These are phyloP conservation scores for Kluyveromyces starmeri DNA, from an alignment of 805 yeast genomes.

Conservation along the genomic window DNA sequence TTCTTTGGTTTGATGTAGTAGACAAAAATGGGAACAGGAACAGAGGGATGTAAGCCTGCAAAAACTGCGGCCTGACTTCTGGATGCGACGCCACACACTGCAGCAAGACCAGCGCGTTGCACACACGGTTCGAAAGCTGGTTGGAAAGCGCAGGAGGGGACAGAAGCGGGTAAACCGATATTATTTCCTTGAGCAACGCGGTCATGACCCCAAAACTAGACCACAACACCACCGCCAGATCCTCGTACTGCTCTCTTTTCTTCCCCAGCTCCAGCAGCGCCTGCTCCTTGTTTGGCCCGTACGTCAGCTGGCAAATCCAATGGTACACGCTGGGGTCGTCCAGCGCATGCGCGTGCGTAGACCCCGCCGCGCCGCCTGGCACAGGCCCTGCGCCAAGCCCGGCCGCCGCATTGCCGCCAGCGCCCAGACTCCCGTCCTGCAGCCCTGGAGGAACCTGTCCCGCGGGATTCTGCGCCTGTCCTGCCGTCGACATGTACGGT, in stretches of 20 bases:
- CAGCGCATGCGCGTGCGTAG: constrained; percentile 33
- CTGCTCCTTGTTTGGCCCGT: constrained; percentile 87
- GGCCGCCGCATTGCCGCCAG: not conserved
- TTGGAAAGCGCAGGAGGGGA: constrained; percentile 82
- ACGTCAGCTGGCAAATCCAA: constrained; percentile 84
- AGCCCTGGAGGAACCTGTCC: constrained; percentile 3
- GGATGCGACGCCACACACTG: constrained; percentile 96
- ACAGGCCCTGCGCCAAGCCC: not conserved
- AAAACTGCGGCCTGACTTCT: constrained; percentile 76
- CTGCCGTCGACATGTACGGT: constrained; percentile 3
- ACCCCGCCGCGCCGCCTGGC: not conserved
- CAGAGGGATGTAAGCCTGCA: constrained; percentile 85
- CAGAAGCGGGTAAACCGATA: constrained; percentile 79
- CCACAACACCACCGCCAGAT: constrained; percentile 88
- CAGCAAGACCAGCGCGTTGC: constrained; percentile 87
- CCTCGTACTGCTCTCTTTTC: constrained; percentile 90
- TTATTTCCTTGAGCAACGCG: constrained; percentile 77
- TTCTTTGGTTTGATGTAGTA: constrained; percentile 82
- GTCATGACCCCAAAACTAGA: constrained; percentile 96
- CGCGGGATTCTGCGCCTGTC: constrained; percentile 7
- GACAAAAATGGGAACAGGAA: constrained; percentile 90
- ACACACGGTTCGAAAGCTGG: constrained; percentile 83
- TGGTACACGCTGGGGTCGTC: constrained; percentile 78
- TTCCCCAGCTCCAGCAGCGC: constrained; percentile 89
- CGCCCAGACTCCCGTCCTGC: not conserved